Evolutionary conservation across 148 eudicot species (phyloP), one percentile per base, ranked within the genome.

Genomic region (Suaeda aralocaspica): DNA sequence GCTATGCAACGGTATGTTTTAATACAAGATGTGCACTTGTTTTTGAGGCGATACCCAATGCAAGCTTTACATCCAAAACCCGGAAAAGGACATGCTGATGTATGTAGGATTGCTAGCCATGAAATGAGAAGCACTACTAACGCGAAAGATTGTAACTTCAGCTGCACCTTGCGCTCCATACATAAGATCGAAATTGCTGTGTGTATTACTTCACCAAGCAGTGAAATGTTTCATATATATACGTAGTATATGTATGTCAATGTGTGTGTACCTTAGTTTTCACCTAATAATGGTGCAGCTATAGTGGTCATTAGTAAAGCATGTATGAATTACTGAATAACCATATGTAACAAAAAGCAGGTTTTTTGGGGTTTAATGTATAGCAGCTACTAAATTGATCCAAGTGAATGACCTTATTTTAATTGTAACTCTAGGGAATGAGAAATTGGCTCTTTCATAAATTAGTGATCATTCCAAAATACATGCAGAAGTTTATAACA

Each of bases 381-480:
- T 50, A 25, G 6, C 25, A 50, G 55, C 55, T 50, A 50, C 55
- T 50, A 19, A 9, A 6, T 18, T 50, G 24, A 50, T 50, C 25
- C 55, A 50, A 50, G 55, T 19, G 55, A 50, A 50, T 50, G 55
- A 50, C 55, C 55, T n/a, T 9, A 50, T 50, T 50, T 50, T n/a
- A 19, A 21, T n/a, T 19, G 55, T 21, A n/a, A 50, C 25, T 50
- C 21, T 25, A 15, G 1, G 9, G 55, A 24, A 50, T 50, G 55
- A 50, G 9, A 50, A n/a, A 50, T 50, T 4, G 10, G 25, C 24
- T 50, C 55, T 25, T 50, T 50, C 25, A 50, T 9, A 50, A 50
- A 1, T 50, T n/a, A 19, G 55, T 19, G 24, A 19, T 14, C 49
- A 45, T 45, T 11, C 49, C 6, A 45, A 45, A 45, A 45, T 45